Evolutionary conservation across 2,329 filamentous ascomycete species (phyloP), one percentile per base, ranked within the genome.

Genomic region (Hortaea werneckii): DNA sequence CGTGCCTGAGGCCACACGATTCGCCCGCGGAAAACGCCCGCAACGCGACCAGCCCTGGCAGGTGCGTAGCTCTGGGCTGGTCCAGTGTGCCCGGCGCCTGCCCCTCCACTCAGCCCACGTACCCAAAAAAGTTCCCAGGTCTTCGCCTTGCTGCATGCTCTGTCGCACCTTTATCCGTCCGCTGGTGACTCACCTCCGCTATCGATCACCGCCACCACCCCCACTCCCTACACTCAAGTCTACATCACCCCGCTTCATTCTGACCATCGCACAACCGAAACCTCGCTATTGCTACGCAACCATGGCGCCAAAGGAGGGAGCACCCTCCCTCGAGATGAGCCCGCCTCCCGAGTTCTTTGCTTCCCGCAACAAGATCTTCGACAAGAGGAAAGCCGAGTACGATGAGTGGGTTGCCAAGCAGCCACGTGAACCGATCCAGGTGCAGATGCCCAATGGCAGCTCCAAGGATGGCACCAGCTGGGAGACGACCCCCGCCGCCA

Each of bases 401-500:
- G 83, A 94, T 56, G 83, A 83, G 48, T 86, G 92, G 63, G 70
- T 87, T 53, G 75, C 77, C 44, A 67, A 72, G 54, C 83, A 84
- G 68, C 81, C 85, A 35, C 82, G 82, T 56, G 80, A 86, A 60
- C 74, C 80, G 53, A 90, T 90, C 65, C 79, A 75, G 48, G 76
- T 90, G 59, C 84, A 82, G 42, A 74, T 92, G 52, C 78, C 77
- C 54, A 82, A 87, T 66, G 85, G 85, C 53, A 80, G 77, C 57
- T 69, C 81, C 57, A 78, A 82, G 61, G 67, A 78, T 52, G 92
- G 85, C 52, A 90, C 83, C 54, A 82, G 88, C 42, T 96, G 85
- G 84, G 87, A 94, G 71, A 95, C 88, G 55, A 94, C 88, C 11
- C 92, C 92, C 5, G 83, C 76, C 39, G 76, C 82, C 58, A 82